phyloP scores from a whole-genome alignment of 805 yeast species.

The Lipomyces starkeyi region DNA sequence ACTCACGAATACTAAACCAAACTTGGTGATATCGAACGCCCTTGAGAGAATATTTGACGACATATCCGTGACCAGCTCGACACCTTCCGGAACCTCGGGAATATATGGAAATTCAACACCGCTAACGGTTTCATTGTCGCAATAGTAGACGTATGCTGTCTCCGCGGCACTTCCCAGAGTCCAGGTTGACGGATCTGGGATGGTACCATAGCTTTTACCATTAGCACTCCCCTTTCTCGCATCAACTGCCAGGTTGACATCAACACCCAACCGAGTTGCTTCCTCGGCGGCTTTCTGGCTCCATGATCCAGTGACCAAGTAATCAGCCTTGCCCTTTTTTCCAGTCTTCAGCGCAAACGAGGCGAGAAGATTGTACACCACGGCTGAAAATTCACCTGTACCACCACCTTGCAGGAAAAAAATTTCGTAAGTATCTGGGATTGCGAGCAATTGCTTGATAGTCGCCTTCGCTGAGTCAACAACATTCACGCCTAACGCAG shows the following conservation, averaged over 20 bases:
- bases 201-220: conserved; percentile 63
- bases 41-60: conserved; percentile 90
- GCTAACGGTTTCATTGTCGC: conserved; percentile 97
- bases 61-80: conserved; percentile 91
- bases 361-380: conserved; percentile 82
- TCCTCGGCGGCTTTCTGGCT: conserved; percentile 87
- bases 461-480: conserved; percentile 77
- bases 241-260: conserved; percentile 70
- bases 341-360: conserved; percentile 74
- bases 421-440: conserved; percentile 93
- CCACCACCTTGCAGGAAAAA: conserved; percentile 98
- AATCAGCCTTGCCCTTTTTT: conserved; percentile 78
- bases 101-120: conserved; percentile 82
- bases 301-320: conserved; percentile 94
- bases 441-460: conserved; percentile 64
- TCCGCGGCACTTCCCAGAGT: conserved; percentile 59
- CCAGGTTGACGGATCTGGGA: conserved; percentile 70
- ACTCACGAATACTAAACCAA: conserved; percentile 72
- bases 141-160: conserved; percentile 83
- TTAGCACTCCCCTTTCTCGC: conserved; percentile 56
- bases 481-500: conserved; percentile 76
- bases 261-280: conserved; percentile 80
- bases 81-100: conserved; percentile 63
- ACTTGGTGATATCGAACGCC: conserved; percentile 78
- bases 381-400: conserved; percentile 90